Conservation (phyloP, 805 yeast species). For the Saccharomycopsis capsularis region DNA sequence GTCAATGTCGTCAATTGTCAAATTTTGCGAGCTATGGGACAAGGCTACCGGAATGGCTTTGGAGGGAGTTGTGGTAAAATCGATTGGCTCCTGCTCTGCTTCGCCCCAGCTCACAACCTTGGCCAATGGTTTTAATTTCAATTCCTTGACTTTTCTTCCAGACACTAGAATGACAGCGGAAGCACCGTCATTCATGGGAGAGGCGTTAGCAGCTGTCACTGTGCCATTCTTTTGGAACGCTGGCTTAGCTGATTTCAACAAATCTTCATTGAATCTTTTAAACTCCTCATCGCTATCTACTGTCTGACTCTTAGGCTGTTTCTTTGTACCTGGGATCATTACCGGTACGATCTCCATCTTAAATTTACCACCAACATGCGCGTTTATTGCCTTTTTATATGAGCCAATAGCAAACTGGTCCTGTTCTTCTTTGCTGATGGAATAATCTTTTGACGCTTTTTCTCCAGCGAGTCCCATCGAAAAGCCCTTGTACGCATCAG, state of each 20-base stretch:
- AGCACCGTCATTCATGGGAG: slow-evolving; percentile 95
- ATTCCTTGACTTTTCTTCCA: slow-evolving; percentile 73
- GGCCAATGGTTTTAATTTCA: slow-evolving; percentile 82
- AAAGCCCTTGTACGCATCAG: slow-evolving; percentile 79
- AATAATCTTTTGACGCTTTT: slow-evolving; percentile 83
- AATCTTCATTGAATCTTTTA: slow-evolving; percentile 64
- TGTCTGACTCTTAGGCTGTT: slow-evolving; percentile 72
- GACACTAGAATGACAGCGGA: slow-evolving; percentile 89
- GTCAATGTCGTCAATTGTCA: slow-evolving; percentile 63
- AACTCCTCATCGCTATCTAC: slow-evolving; percentile 76
- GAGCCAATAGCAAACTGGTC: slow-evolving; percentile 82
- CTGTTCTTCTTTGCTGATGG: slow-evolving; percentile 73
- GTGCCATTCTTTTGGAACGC: slow-evolving; percentile 95
- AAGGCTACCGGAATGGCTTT: slow-evolving; percentile 93
- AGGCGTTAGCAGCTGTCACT: slow-evolving; percentile 94
- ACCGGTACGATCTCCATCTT: slow-evolving; percentile 76
- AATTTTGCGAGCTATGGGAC: slow-evolving; percentile 63
- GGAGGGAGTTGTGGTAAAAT: slow-evolving; percentile 94
- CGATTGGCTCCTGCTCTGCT: slow-evolving; percentile 90
- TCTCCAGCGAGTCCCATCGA: slow-evolving; percentile 98
- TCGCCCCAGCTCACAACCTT: slow-evolving; percentile 93
- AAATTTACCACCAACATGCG: slow-evolving; percentile 77
- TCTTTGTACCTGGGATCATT: slow-evolving; percentile 81
- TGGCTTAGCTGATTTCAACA: slow-evolving; percentile 76
- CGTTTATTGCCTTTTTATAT: slow-evolving; percentile 80